Evolutionary conservation across 192 early-diverging fungal genomes (phyloP).

Genomic region (Gryganskiella cystojenkinii): DNA sequence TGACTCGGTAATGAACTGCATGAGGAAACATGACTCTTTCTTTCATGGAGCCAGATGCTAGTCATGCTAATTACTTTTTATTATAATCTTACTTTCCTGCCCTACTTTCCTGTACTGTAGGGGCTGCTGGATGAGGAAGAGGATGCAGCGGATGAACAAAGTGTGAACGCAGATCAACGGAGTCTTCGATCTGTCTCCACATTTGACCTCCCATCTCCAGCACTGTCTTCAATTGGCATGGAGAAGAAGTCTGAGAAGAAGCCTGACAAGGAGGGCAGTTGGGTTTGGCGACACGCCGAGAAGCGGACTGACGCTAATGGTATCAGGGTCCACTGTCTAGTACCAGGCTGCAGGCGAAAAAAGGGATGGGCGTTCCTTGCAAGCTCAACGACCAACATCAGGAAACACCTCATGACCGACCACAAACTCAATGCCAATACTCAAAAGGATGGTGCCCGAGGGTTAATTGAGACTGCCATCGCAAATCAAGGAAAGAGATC

Average conservation of each 20-base stretch:
- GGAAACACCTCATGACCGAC: not conserved
- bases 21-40: no score
- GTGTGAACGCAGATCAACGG: no score
- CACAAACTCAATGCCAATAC: not conserved
- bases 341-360: not conserved
- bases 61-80: no score
- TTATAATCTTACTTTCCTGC: no score
- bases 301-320: not conserved
- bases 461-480: constrained; percentile 7
- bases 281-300: constrained; percentile 11
- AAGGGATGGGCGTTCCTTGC: not conserved
- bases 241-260: not conserved
- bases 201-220: constrained; percentile 7
- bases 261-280: constrained; percentile 7
- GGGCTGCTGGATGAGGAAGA: no score
- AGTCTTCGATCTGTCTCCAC: not conserved
- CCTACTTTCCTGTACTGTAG: no score
- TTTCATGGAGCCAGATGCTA: no score
- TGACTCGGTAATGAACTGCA: no score
- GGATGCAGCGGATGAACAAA: no score
- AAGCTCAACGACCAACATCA: constrained; percentile 14
- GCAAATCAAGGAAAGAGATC: constrained; percentile 18
- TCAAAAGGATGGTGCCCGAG: not conserved
- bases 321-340: constrained; percentile 1
- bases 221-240: not conserved